Evolutionary conservation across 768 basidiomycete genomes (phyloP), one percentile per base, ranked within the genome.

Genomic region (Trametes sanguinea): DNA sequence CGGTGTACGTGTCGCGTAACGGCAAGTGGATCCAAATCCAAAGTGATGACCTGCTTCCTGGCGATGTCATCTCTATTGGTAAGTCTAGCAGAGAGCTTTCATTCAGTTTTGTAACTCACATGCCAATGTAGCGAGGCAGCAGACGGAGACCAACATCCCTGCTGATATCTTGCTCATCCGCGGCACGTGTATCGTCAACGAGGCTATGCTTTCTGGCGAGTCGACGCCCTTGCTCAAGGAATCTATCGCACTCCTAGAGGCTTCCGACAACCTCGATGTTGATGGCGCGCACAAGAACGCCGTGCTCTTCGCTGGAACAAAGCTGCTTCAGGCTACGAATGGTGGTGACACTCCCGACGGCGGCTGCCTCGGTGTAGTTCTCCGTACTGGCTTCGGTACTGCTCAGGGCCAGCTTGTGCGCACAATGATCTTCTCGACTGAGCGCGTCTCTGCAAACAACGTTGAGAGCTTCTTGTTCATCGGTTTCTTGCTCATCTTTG

Each of bases 341-440:
- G 79, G 83, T 44, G 78, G 83, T 53, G 81, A 84, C 56, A 92
- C 95, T 0, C 95, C 95, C 3, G 94, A 99, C 70, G 88, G 85
- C 17, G 96, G 96, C 44, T 96, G 94, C 74, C 85, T 97, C 7
- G 95, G 94, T 8, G 80, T 95, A 46, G 95, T 98, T 11, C 82
- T 98, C 44, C 87, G 94, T 57, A 98, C 97, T 11, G 96, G 97
- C 1, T 99, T 98, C 71, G 97, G 97, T 8, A 99, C 97, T 9
- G 87, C 94, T 0, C 97, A 99, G 73, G 97, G 97, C 42, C 94
- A 96, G 75, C 86, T 99, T 37, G 95, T 99, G 35, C 82, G 96
- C 47, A 98, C 97, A 0, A 99, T 98, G 97, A 95, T 99, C 60
- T 99, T 98, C 79, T 95, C 94, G 13, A 95, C 94, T 0, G 97